Percentiles rank a stretch among this genome's conserved stretches.
These are phyloP conservation scores for Xylariaceae sp. DNA, from an alignment of 2,329 filamentous ascomycete species.

Conservation along the genomic window DNA sequence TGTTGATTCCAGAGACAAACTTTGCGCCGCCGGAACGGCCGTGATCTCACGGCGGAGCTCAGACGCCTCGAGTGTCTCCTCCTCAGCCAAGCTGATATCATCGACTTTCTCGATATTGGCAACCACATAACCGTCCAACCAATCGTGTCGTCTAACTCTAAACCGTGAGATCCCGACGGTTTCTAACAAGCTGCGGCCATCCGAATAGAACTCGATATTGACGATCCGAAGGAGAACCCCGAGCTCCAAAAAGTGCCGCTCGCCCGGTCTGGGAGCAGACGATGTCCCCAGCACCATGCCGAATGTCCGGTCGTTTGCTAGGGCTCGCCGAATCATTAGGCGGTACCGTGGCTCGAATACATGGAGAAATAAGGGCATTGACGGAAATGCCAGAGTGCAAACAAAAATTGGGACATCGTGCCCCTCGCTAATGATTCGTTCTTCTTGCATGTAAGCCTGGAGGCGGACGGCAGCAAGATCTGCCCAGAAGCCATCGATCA, in stretches of 20 bases:
- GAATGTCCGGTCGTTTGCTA: conserved; percentile 71
- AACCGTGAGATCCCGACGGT: conserved; percentile 75
- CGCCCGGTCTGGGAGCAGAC: conserved; percentile 32
- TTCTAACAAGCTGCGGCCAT: conserved; percentile 79
- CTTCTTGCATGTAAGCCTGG: conserved; percentile 53
- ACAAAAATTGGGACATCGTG: conserved; percentile 71
- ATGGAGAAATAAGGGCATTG: conserved; percentile 80
- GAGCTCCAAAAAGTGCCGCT: conserved; percentile 59
- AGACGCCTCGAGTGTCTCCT: conserved; percentile 68
- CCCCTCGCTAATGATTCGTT: conserved; percentile 51
- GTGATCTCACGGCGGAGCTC: conserved; percentile 48
- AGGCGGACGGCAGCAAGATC: conserved; percentile 58
- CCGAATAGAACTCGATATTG: conserved; percentile 66
- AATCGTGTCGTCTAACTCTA: conserved; percentile 59
- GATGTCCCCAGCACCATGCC: conserved; percentile 77
- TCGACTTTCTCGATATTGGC: conserved; percentile 73
- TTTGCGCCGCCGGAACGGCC: conserved; percentile 22
- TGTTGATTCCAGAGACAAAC: conserved; percentile 1
- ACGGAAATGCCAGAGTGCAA: conserved; percentile 75
- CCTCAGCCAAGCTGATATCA: conserved; percentile 76
- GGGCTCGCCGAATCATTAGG: conserved; percentile 76
- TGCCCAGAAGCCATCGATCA: conserved; percentile 67
- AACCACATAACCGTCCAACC: conserved; percentile 72
- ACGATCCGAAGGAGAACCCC: conserved; percentile 76
- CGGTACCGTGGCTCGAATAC: conserved; percentile 92